Base-by-base conservation (phyloP, 2,329 filamentous ascomycete species). In the Claviceps spartinae region DNA sequence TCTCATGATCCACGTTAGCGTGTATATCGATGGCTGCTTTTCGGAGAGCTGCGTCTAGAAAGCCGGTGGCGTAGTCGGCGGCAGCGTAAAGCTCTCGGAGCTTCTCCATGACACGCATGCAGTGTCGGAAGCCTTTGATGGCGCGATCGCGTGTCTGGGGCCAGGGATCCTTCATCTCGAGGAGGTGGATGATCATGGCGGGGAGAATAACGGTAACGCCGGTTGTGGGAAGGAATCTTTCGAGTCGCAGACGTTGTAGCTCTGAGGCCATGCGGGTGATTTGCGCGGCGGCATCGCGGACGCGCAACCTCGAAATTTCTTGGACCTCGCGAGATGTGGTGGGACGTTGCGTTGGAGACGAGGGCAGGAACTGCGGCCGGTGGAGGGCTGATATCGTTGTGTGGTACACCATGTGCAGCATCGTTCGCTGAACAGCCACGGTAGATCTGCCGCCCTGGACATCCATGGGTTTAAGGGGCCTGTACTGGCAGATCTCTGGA, bases 11-110 rank as follows among this genome's bases (percentile, higher is more conserved):
- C 16, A 64, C 59, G 47, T 62, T 67, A 46, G 67, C 64, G 49
- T 69, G 78, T 41, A 88, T 73, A 52, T 86, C 82, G 56, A 93
- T 89, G 52, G 86, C 82, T 8, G 88, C 88, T 70, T 95, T 94
- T 56, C 86, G 83, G 56, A 95, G 85, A 1, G 89, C 88, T 1
- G 89, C 88, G 64, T 95, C 88, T n/a, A 96, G 76, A 71, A 96
- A 96, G 2, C 87, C 87, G 1, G 87, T 91, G n/a, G 88, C 89
- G 61, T 93, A 95, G 66, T 96, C 90, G n/a, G 91, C 91, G 0
- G 90, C 89, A 0, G 89, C 83, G 62, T 97, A 96, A 34, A 89
- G 87, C 62, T 95, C 88, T 40, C 89, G 82, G 18, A 97, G 76
- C 56, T 84, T 85, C 64, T 89, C 83, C 74, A 96, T 86, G 54